Evolutionary conservation across 441 rosid species (phyloP).

Genomic region (Biscutella laevigata): DNA sequence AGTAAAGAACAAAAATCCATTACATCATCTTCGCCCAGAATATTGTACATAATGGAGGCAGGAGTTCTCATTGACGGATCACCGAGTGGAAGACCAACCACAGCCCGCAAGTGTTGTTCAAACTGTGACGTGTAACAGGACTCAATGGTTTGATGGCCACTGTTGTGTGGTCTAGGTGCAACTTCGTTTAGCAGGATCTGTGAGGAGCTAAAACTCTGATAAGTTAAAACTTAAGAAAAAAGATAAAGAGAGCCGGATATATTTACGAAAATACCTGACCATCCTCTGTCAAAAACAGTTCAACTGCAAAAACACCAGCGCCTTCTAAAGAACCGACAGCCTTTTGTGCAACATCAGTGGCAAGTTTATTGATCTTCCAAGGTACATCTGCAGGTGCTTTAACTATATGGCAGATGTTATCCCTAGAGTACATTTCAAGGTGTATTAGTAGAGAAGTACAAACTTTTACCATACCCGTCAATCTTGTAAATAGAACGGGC

Average conservation of each 20-base stretch:
- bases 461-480: not conserved
- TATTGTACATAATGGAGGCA: constrained; percentile 77
- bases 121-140: constrained; percentile 87
- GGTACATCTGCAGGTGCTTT: constrained; percentile 84
- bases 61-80: constrained; percentile 96
- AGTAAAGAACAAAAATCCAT: not conserved
- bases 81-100: constrained; percentile 90
- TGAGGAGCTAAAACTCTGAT: constrained; percentile 17
- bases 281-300: constrained; percentile 74
- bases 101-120: constrained; percentile 89
- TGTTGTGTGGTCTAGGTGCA: constrained; percentile 95
- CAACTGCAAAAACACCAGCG: constrained; percentile 95
- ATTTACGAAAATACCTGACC: constrained; percentile 53
- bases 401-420: constrained; percentile 90
- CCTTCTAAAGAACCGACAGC: constrained; percentile 89
- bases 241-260: constrained; percentile 2
- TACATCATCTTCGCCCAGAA: constrained; percentile 89
- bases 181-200: constrained; percentile 91
- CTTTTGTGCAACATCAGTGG: constrained; percentile 67
- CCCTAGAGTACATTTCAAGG: constrained; percentile 41
- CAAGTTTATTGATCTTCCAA: constrained; percentile 72
- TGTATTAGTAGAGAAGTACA: constrained; percentile 10
- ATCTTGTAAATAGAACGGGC: not conserved
- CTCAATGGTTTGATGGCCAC: constrained; percentile 97
- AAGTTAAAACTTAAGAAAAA: constrained; percentile 3